A percentile compares a stretch with the other conserved stretches of the same genome.
phyloP scores from a whole-genome alignment of 768 basidiomycete genomes.

The Chiua virens region DNA sequence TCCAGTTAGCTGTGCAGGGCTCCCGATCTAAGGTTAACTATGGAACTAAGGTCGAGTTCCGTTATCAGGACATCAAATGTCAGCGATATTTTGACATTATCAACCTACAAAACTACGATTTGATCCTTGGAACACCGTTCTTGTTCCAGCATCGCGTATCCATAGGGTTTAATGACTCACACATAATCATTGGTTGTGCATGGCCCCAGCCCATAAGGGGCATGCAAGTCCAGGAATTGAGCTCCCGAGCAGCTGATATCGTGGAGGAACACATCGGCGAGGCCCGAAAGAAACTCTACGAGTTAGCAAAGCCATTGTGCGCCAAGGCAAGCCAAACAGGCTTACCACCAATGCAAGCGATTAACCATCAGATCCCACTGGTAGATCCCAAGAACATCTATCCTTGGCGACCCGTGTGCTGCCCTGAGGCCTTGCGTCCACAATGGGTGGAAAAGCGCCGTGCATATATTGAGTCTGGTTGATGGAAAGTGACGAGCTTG shows the following conservation, averaged over 20 bases:
- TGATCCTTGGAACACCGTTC: conserved; percentile 40
- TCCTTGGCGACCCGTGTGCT: neutral
- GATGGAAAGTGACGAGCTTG: neutral
- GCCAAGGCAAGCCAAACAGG: neutral
- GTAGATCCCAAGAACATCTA: neutral
- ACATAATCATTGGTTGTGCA: conserved; percentile 11
- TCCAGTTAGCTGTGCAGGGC: conserved; percentile 32
- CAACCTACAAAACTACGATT: conserved; percentile 38
- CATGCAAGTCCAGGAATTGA: neutral
- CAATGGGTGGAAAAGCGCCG: conserved; percentile 1
- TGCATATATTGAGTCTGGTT: neutral
- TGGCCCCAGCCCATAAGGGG: conserved; percentile 15
- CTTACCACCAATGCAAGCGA: conserved; percentile 1
- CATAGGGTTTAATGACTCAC: conserved; percentile 27
- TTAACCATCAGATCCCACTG: neutral
- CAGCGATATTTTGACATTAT: conserved; percentile 35
- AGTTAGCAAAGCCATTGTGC: neutral
- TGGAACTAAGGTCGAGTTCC: conserved; percentile 7
- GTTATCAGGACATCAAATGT: conserved; percentile 16
- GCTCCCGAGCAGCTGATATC: neutral
- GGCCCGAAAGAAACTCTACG: conserved; percentile 7
- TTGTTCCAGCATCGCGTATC: conserved; percentile 32
- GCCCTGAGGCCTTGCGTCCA: neutral
- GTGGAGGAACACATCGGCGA: neutral
- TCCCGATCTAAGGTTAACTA: conserved; percentile 29